These are phyloP conservation scores for Astrephomene gubernaculifera DNA, from an alignment of 139 green algal genomes.

Conservation along the genomic window DNA sequence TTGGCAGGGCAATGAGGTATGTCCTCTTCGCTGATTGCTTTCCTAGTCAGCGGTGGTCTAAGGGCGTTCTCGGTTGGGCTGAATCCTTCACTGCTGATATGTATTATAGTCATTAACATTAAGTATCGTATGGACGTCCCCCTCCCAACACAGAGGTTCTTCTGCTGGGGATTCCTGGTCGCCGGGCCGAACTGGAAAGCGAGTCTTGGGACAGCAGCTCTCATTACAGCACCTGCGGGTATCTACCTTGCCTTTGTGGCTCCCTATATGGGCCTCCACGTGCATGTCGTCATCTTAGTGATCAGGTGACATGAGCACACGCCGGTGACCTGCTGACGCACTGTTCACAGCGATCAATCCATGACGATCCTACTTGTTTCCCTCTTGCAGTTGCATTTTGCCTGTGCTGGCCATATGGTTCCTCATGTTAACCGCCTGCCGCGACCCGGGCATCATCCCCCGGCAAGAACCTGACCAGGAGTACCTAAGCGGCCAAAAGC, in stretches of 20 bases:
- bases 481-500: constrained; percentile 65
- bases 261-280: constrained; percentile 62
- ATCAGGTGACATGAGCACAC: too few species aligned
- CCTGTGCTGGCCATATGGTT: constrained; percentile 62
- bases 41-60: too few species aligned
- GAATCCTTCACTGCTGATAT: neutral
- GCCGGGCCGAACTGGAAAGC: constrained; percentile 86
- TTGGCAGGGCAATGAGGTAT: constrained; percentile 78
- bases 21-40: too few species aligned
- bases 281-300: constrained; percentile 58
- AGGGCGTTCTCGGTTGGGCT: too few species aligned
- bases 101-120: neutral
- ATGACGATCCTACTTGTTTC: too few species aligned
- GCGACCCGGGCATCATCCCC: constrained; percentile 94
- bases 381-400: constrained; percentile 60
- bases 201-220: constrained; percentile 61
- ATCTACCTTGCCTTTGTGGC: constrained; percentile 80
- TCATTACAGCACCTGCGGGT: constrained; percentile 76
- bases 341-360: too few species aligned
- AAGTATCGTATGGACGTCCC: too few species aligned
- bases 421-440: constrained; percentile 82
- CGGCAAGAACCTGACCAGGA: constrained; percentile 82
- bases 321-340: too few species aligned
- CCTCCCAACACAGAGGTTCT: constrained; percentile 61
- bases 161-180: constrained; percentile 64